Conservation (phyloP, 805 yeast genomes). For the Kluyveromyces dobzhanskii region DNA sequence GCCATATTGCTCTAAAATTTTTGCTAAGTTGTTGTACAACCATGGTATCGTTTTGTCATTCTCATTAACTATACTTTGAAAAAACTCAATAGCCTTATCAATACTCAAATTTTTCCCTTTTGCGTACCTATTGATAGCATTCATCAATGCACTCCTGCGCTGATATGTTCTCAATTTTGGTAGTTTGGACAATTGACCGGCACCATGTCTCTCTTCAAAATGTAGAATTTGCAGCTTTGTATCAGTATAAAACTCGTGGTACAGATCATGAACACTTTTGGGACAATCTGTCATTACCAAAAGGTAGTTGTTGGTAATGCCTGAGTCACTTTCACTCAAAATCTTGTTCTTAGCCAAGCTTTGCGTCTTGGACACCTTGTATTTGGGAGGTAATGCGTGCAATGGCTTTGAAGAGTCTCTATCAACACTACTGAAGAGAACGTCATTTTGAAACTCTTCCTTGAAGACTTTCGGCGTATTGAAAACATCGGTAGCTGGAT, state of each 20-base stretch:
- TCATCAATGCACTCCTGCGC: conserved; percentile 30
- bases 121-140: conserved; percentile 29
- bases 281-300: conserved; percentile 27
- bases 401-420: not conserved
- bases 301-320: conserved; percentile 22
- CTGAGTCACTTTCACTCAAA: not conserved
- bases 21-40: conserved; percentile 30
- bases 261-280: conserved; percentile 26
- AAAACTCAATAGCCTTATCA: conserved; percentile 24
- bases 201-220: conserved; percentile 27
- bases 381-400: not conserved
- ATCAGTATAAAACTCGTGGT: conserved; percentile 26
- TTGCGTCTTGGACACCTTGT: conserved; percentile 2
- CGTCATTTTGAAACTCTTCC: not conserved
- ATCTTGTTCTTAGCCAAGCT: not conserved
- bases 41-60: conserved; percentile 32
- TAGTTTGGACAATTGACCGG: conserved; percentile 22
- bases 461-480: not conserved
- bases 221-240: conserved; percentile 29
- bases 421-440: not conserved
- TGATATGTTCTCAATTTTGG: conserved; percentile 32
- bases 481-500: not conserved
- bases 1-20: conserved; percentile 18
- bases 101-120: conserved; percentile 19
- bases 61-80: conserved; percentile 25